phyloP scores from a whole-genome alignment of 768 basidiomycete genomes.

The Tulasnella sp. region DNA sequence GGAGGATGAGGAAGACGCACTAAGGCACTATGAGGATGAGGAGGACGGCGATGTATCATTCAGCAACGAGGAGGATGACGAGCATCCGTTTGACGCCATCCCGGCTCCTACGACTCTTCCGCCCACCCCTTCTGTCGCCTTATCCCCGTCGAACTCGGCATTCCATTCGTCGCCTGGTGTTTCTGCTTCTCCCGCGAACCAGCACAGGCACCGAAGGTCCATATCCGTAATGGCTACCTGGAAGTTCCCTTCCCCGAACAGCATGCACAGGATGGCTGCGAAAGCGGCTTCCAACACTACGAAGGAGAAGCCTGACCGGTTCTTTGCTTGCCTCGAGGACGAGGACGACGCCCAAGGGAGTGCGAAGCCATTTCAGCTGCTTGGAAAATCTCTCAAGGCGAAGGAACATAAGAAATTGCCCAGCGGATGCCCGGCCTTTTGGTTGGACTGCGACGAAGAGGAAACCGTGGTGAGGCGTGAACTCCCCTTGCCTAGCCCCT shows the following conservation, averaged over 20 bases:
- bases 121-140: background rate
- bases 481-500: conserved; percentile 2
- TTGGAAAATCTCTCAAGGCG: background rate
- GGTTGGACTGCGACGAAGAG: conserved; percentile 13
- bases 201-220: conserved; percentile 8
- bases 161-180: background rate
- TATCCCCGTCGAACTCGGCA: background rate
- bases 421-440: conserved; percentile 14
- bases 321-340: conserved; percentile 12
- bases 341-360: background rate
- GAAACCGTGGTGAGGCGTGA: background rate
- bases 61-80: background rate
- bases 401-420: conserved; percentile 14
- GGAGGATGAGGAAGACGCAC: conserved; percentile 6
- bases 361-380: background rate
- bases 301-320: conserved; percentile 2
- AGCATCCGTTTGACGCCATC: background rate
- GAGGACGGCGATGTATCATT: conserved; percentile 3
- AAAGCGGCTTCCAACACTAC: background rate
- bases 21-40: background rate
- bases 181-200: background rate
- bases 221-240: conserved; percentile 1
- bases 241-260: conserved; percentile 3
- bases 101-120: background rate
- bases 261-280: background rate